Evolutionary conservation across 352 stramenopile genomes (phyloP).

Genomic region (Pythium vanterpoolii): DNA sequence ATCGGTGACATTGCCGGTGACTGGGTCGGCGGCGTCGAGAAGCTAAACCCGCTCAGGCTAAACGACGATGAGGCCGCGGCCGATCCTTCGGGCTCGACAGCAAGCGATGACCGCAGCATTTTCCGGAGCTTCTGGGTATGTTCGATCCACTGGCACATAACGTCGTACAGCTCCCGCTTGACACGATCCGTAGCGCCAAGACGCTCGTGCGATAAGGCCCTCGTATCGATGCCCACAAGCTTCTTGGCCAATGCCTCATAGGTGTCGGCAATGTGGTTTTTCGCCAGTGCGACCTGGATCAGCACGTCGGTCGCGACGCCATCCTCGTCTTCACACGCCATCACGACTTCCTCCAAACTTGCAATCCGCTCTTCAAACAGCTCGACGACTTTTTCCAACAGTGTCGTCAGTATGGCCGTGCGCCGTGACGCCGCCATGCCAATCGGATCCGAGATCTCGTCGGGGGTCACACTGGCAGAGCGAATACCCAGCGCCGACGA

Average conservation of each 20-base stretch:
- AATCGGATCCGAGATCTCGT: slow-evolving; percentile 25
- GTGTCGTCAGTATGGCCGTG: not conserved
- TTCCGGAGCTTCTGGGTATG: slow-evolving; percentile 72
- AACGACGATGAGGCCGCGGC: slow-evolving; percentile 22
- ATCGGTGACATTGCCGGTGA: slow-evolving; percentile 47
- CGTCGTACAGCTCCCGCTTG: slow-evolving; percentile 58
- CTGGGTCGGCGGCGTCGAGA: slow-evolving; percentile 43
- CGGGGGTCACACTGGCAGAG: not conserved
- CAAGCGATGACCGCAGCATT: slow-evolving; percentile 57
- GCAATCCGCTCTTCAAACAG: slow-evolving; percentile 64
- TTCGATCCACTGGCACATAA: slow-evolving; percentile 72
- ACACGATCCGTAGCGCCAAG: slow-evolving; percentile 45
- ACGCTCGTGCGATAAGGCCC: slow-evolving; percentile 26
- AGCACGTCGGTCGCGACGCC: slow-evolving; percentile 56
- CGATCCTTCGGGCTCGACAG: slow-evolving; percentile 24
- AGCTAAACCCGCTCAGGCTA: slow-evolving; percentile 36
- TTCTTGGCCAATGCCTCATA: slow-evolving; percentile 36
- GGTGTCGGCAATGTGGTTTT: slow-evolving; percentile 43
- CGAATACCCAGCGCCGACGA: not conserved
- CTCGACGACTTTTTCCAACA: slow-evolving; percentile 43
- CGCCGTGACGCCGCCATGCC: slow-evolving; percentile 23
- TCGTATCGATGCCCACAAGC: slow-evolving; percentile 31
- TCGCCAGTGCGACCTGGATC: slow-evolving; percentile 63
- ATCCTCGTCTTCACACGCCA: slow-evolving; percentile 57
- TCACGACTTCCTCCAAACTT: slow-evolving; percentile 52